phyloP scores from a whole-genome alignment of 1,284 basidiomycete genomes.

The Gymnopus androsaceus region DNA sequence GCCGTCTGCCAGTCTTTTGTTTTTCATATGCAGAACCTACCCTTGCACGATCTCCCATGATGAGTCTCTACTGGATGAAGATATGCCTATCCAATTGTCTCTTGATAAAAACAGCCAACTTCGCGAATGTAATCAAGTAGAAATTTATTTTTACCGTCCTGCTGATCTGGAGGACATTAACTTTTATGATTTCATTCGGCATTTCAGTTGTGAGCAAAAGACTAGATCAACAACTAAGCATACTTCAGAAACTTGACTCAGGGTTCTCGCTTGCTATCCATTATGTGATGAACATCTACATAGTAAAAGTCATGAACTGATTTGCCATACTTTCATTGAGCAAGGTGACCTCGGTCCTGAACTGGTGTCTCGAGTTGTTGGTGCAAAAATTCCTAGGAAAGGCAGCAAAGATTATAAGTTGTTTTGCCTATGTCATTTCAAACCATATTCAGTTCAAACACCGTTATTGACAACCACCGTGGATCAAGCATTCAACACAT shows the following conservation, averaged over 20 bases:
- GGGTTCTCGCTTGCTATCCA: not conserved
- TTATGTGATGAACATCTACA: not conserved
- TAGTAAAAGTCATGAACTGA: not conserved
- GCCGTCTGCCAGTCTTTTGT: constrained; percentile 2
- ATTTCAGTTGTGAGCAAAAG: not conserved
- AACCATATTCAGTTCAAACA: constrained; percentile 21
- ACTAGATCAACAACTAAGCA: not conserved
- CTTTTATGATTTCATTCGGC: constrained; percentile 13
- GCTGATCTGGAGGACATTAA: not conserved
- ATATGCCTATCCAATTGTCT: not conserved
- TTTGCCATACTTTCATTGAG: not conserved
- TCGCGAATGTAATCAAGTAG: not conserved
- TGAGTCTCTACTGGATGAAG: not conserved
- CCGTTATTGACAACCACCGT: not conserved
- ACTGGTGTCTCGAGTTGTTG: constrained; percentile 22
- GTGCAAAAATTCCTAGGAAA: constrained; percentile 26
- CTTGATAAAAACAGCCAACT: not conserved
- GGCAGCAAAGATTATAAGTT: constrained; percentile 15
- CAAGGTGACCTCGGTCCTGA: not conserved
- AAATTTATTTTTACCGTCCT: constrained; percentile 6
- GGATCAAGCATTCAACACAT: not conserved
- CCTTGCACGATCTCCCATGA: not conserved
- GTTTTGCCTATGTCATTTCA: constrained; percentile 29
- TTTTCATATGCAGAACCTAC: not conserved
- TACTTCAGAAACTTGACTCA: not conserved